Evolutionary conservation across 202 grass and related monocot genomes (phyloP), one percentile per base, ranked within the genome.

Genomic region (Saccharum hybrid): DNA sequence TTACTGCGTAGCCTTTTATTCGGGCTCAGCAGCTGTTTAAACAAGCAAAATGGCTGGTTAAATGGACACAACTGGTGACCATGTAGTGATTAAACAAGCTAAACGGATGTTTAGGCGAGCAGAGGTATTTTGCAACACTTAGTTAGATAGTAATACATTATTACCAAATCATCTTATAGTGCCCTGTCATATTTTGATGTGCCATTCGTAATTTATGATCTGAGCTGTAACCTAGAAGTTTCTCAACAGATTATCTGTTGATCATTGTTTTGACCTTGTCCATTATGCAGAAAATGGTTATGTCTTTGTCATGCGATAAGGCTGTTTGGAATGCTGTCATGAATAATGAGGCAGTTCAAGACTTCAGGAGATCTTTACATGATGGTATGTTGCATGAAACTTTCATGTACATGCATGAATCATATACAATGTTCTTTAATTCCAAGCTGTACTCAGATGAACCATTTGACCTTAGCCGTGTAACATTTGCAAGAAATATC

Each of bases 261-360:
- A 21, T 48, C 63, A 8, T 3, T 81, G 26, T 77, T 51, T 63
- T 81, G 65, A 66, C 71, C 9, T 63, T 65, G 45, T 72, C 15
- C 62, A 73, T 60, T 30, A 68, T 86, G 80, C 89, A 98, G 96
- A 93, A 76, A 89, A 95, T 98, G 85, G 96, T 95, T 56, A 85
- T 95, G 83, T 93, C 96, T 16, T 85, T 98, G 57, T 91, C 96
- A 79, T 83, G 83, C 46, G 96, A 98, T 89, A 91, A 85, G 83
- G 89, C 81, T 77, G 93, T 98, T 45, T 98, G 96, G 96, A 77
- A 94, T 79, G 96, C 93, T 62, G 83, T 98, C 22, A 92, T 98
- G 93, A 93, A 89, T 83, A 98, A 98, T 48, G 89, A 93, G 10
- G 89, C 90, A 66, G 93, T 95, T 45, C 89, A 96, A 92, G 93